Conservation (phyloP, 140 eudicot genomes). For the Erigeron philadelphicus region DNA sequence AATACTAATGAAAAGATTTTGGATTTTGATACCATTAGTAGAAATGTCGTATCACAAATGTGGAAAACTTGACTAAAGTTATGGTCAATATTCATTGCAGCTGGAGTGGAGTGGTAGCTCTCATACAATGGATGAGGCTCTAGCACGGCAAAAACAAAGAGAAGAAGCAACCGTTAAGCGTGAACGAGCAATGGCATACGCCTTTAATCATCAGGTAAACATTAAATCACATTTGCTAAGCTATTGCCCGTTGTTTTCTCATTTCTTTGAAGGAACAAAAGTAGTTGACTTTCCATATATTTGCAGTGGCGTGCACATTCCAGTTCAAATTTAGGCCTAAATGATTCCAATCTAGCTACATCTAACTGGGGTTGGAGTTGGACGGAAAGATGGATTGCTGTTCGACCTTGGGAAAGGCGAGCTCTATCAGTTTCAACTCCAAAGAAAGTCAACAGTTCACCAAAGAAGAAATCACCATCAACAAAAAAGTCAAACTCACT, state of each 20-base stretch:
- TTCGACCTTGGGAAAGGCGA: constrained; percentile 90
- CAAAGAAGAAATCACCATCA: constrained; percentile 48
- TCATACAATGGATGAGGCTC: constrained; percentile 63
- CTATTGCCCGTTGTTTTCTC: constrained; percentile 8
- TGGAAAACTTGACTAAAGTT: constrained; percentile 9
- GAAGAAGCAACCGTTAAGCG: constrained; percentile 90
- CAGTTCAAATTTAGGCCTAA: constrained; percentile 36
- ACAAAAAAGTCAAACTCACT: constrained; percentile 37
- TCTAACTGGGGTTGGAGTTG: constrained; percentile 98
- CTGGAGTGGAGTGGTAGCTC: constrained; percentile 78
- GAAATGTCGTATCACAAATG: neutral
- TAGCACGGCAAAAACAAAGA: constrained; percentile 66
- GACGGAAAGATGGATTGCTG: constrained; percentile 95
- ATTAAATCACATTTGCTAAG: neutral
- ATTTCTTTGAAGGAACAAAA: neutral
- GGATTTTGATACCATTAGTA: neutral
- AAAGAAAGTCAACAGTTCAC: constrained; percentile 40
- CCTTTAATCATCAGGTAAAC: constrained; percentile 83
- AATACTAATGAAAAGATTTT: neutral
- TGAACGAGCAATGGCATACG: constrained; percentile 94
- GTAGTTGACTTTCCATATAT: constrained; percentile 3
- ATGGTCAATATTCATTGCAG: constrained; percentile 37
- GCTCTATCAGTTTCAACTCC: constrained; percentile 46
- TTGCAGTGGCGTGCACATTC: constrained; percentile 88
- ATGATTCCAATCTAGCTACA: constrained; percentile 43